These are phyloP conservation scores for Cryomyces antarcticus DNA, from an alignment of 495 filamentous ascomycete species.

Conservation along the genomic window DNA sequence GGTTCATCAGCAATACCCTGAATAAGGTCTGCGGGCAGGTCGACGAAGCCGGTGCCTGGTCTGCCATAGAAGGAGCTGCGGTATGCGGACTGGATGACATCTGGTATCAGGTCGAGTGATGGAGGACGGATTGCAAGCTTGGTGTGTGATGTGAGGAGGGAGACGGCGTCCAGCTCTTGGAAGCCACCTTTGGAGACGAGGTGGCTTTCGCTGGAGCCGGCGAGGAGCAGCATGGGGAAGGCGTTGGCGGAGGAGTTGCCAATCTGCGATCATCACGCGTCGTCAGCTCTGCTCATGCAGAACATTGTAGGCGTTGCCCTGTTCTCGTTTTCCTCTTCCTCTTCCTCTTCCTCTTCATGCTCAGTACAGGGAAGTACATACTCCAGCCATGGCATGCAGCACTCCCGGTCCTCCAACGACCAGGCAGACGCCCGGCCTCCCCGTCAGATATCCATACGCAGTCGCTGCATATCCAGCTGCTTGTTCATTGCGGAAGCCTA, in stretches of 20 bases:
- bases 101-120: conserved; percentile 28
- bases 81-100: conserved; percentile 33
- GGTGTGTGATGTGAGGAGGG: conserved; percentile 35
- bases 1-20: conserved; percentile 21
- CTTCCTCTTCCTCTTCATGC: too few species aligned
- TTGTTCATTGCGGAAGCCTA: conserved; percentile 47
- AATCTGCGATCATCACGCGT: conserved; percentile 15
- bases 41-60: conserved; percentile 37
- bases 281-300: not conserved
- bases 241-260: conserved; percentile 36
- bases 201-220: conserved; percentile 35
- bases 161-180: conserved; percentile 40
- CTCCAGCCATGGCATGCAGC: conserved; percentile 40
- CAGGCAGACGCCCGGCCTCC: conserved; percentile 38
- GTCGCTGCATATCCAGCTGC: conserved; percentile 42
- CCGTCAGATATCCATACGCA: conserved; percentile 45
- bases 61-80: conserved; percentile 34
- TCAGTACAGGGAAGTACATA: conserved; percentile 9
- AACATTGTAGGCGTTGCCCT: not conserved
- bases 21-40: conserved; percentile 42
- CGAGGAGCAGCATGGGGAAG: conserved; percentile 38
- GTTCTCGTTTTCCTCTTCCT: too few species aligned
- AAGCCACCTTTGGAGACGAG: conserved; percentile 36
- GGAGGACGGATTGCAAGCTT: conserved; percentile 34
- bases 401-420: conserved; percentile 48